These are phyloP conservation scores for Symbiodinium natans DNA, from an alignment of 73 alveolate species.

Conservation along the genomic window DNA sequence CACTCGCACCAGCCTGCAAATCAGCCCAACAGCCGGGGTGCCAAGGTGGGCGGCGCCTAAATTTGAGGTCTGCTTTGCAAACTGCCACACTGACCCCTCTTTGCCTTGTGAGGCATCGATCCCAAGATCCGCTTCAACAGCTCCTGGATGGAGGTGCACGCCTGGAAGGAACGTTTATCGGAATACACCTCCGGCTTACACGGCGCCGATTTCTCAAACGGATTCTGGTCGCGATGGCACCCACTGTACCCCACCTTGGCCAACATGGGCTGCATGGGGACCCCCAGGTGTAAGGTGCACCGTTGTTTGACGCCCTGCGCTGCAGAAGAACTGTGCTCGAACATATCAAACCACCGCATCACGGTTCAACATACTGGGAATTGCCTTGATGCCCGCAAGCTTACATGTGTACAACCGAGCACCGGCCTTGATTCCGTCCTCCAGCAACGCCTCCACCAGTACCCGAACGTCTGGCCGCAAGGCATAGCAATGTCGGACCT, in stretches of 20 bases:
- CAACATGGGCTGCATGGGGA: constrained; percentile 94
- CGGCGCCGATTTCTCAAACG: no score
- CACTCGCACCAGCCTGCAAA: not conserved
- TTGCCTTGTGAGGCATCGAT: constrained; percentile 14
- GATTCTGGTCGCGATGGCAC: no score
- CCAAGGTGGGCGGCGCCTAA: no score
- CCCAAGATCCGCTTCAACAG: constrained; percentile 50
- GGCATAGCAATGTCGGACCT: constrained; percentile 90
- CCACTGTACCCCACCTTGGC: constrained; percentile 59
- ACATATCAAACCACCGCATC: not conserved
- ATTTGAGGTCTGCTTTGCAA: no score
- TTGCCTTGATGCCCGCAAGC: not conserved
- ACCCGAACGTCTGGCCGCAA: constrained; percentile 86
- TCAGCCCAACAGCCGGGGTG: no score
- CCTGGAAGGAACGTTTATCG: not conserved
- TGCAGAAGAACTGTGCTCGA: not conserved
- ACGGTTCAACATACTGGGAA: not conserved
- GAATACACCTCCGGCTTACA: no score
- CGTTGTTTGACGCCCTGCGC: constrained; percentile 17
- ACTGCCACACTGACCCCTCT: no score
- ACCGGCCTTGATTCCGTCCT: constrained; percentile 44
- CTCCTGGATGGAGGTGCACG: constrained; percentile 59
- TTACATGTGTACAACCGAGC: not conserved
- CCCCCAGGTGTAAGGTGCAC: constrained; percentile 61
- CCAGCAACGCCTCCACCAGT: constrained; percentile 62